Base-by-base conservation (phyloP, 2,329 filamentous ascomycete genomes). In the Stylonectria norvegica region DNA sequence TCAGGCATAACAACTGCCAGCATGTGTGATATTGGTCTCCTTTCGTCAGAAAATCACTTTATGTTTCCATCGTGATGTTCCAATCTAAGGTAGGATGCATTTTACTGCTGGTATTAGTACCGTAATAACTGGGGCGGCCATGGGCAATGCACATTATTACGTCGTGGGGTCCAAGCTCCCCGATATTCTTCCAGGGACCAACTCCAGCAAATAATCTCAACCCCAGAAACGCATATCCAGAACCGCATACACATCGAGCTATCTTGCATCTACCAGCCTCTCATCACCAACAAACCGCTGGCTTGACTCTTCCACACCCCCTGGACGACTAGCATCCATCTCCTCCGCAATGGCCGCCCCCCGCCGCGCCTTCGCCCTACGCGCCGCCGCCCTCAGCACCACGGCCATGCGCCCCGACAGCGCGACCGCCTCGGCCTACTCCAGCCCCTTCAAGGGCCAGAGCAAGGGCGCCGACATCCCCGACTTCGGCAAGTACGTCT, bases 401-500 rank as follows among this genome's bases (percentile, higher is more conserved):
- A 70, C 75, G 40, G 66, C 74, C 47, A 61, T 69, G 58, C 70
- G 70, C 56, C 64, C 64, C 58, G 69, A 66, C 58, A 67, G 30
- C 10, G 69, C 68, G 49, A 76, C 72, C 67, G 58, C 65, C 40
- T 61, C 69, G 35, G 66, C 67, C 49, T 83, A 76, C 71, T 71
- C 75, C 58, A 81, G 75, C 65, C 80, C 80, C 52, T 83, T 84
- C 78, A 78, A 75, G 67, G 77, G 77, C 64, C 65, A 73, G 60
- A 55, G 59, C 57, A 73, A 72, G 64, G 71, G 66, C 57, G 82
- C 76, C 67, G 81, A 86, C 69, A 85, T 97, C 63, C 93, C 93
- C 56, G 83, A 86, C 72, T 97, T 95, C 71, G 80, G 80, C 67
- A 85, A 89, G 67, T 98, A 98, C 76, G 75, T 83, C 71, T 84